phyloP scores from a whole-genome alignment of 139 green algal genomes.

The Chlamydomonas eustigma region DNA sequence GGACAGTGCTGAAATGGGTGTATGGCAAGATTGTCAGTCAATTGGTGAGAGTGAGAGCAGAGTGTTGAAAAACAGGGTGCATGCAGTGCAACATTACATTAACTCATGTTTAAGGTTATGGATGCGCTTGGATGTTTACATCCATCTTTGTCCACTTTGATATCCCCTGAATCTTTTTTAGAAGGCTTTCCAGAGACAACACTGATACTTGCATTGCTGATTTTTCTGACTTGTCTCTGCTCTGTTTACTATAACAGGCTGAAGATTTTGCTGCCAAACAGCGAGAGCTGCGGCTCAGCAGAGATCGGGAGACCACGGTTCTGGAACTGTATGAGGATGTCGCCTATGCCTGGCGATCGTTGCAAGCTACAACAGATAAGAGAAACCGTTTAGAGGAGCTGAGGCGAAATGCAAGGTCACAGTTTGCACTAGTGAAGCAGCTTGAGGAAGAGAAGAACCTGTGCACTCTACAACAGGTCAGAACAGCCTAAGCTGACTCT shows the following conservation, averaged over 20 bases:
- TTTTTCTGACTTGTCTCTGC: constrained; percentile 5
- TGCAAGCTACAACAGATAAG: constrained; percentile 37
- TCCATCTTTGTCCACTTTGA: no score
- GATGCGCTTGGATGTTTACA: no score
- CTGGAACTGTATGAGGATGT: constrained; percentile 59
- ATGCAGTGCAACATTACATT: no score
- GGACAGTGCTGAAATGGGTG: constrained; percentile 62
- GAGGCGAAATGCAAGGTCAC: constrained; percentile 32
- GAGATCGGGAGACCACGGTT: constrained; percentile 39
- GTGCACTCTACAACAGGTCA: constrained; percentile 28
- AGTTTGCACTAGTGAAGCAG: constrained; percentile 46
- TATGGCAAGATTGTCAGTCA: constrained; percentile 62
- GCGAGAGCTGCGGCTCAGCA: constrained; percentile 37
- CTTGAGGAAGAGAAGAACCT: constrained; percentile 38
- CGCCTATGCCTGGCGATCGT: constrained; percentile 54
- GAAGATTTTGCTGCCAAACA: constrained; percentile 45
- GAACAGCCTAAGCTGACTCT: not conserved
- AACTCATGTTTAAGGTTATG: no score
- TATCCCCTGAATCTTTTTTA: no score
- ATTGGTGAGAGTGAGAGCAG: not conserved
- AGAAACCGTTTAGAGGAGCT: constrained; percentile 45
- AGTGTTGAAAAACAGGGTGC: not conserved
- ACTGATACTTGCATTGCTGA: no score
- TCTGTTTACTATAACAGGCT: constrained; percentile 1
- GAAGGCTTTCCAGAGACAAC: no score